phyloP scores from a whole-genome alignment of 805 yeast species.

The Saturnispora mendoncae region DNA sequence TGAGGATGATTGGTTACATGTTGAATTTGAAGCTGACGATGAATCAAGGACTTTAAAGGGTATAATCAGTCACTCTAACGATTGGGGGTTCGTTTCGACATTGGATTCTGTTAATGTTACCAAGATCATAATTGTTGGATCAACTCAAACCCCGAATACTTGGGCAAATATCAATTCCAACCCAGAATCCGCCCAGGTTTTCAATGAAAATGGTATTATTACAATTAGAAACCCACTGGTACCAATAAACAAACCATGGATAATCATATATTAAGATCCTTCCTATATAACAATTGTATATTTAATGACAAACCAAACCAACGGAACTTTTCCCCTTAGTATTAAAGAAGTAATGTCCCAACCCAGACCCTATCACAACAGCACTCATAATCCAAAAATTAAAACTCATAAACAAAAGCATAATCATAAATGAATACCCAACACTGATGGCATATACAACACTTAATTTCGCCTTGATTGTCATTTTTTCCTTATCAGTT shows the following conservation, averaged over 20 bases:
- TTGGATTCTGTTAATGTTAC: slow-evolving; percentile 41
- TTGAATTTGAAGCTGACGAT: slow-evolving; percentile 33
- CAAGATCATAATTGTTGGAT: slow-evolving; percentile 43
- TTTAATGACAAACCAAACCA: slow-evolving; percentile 24
- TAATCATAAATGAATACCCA: slow-evolving; percentile 37
- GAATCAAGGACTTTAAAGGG: slow-evolving; percentile 28
- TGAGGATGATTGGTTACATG: slow-evolving; percentile 39
- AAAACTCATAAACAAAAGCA: slow-evolving; percentile 42
- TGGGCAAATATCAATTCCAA: neutral
- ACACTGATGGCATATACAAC: slow-evolving; percentile 33
- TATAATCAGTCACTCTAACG: slow-evolving; percentile 14
- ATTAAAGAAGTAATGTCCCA: slow-evolving; percentile 30
- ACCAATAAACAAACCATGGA: slow-evolving; percentile 41
- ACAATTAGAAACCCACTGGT: slow-evolving; percentile 44
- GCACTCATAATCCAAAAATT: slow-evolving; percentile 40
- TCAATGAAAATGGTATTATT: slow-evolving; percentile 21
- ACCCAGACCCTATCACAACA: slow-evolving; percentile 33
- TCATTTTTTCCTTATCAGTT: slow-evolving; percentile 16
- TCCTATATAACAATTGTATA: neutral
- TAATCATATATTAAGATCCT: slow-evolving; percentile 13
- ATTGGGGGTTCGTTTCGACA: slow-evolving; percentile 19
- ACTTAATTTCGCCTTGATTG: slow-evolving; percentile 24
- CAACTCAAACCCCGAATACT: neutral
- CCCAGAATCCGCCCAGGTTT: neutral
- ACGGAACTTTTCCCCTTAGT: slow-evolving; percentile 13